phyloP scores from a whole-genome alignment of 495 filamentous ascomycete genomes.

The Usnea hakonensis region DNA sequence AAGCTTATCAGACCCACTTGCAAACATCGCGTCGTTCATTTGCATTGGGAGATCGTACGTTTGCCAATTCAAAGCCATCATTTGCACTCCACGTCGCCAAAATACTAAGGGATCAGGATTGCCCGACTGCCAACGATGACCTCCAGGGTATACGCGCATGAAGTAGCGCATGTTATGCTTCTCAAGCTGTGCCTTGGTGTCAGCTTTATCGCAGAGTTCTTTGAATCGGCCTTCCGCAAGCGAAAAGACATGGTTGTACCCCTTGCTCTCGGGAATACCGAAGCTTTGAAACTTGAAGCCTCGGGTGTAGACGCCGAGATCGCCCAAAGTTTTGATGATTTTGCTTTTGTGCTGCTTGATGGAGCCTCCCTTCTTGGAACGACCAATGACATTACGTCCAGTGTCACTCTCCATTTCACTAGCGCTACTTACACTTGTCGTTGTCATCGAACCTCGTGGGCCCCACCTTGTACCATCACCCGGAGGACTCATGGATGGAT shows the following conservation, averaged over 20 bases:
- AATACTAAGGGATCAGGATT: constrained; percentile 90
- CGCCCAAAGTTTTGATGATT: constrained; percentile 73
- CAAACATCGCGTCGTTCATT: constrained; percentile 96
- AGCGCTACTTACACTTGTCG: constrained; percentile 50
- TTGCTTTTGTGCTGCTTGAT: constrained; percentile 68
- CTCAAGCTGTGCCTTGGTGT: constrained; percentile 65
- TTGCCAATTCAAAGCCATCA: constrained; percentile 97
- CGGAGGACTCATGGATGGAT: constrained; percentile 47
- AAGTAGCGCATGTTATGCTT: constrained; percentile 86
- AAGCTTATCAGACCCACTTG: constrained; percentile 75
- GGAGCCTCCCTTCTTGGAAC: constrained; percentile 38
- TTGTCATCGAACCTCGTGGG: constrained; percentile 45
- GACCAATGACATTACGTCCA: constrained; percentile 20
- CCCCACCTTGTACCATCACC: constrained; percentile 34
- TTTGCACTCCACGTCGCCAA: constrained; percentile 93
- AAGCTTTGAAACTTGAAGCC: constrained; percentile 81
- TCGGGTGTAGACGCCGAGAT: constrained; percentile 79
- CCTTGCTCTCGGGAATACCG: constrained; percentile 64
- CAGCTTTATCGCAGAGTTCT: constrained; percentile 61
- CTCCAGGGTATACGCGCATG: constrained; percentile 88
- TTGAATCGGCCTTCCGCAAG: constrained; percentile 81
- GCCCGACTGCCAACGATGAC: constrained; percentile 67
- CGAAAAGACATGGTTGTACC: constrained; percentile 88
- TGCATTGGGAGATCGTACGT: constrained; percentile 93
- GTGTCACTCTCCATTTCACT: constrained; percentile 61